A percentile compares a stretch with the other conserved stretches of the same genome.
These are phyloP conservation scores for Jasminum sambac DNA, from an alignment of 257 asterid genomes.

Conservation along the genomic window DNA sequence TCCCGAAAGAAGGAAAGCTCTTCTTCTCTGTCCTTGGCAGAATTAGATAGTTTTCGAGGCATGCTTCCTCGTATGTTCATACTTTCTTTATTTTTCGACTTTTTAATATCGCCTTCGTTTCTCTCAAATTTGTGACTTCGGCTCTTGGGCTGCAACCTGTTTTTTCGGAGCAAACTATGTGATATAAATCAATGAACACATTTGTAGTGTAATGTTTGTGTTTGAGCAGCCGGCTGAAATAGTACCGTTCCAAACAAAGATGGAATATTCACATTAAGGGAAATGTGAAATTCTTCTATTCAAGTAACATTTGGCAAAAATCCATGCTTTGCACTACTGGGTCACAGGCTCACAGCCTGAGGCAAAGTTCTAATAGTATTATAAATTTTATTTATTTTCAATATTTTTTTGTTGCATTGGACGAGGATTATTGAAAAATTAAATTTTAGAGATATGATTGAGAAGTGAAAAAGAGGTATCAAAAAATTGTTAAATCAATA, in stretches of 20 bases:
- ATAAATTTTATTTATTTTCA: too few species aligned
- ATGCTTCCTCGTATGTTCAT: constrained; percentile 33
- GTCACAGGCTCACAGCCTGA: too few species aligned
- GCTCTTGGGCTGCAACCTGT: not conserved
- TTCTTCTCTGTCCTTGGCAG: constrained; percentile 59
- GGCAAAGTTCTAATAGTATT: too few species aligned
- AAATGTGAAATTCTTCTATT: constrained; percentile 2
- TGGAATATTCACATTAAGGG: constrained; percentile 1
- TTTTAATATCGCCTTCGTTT: not conserved
- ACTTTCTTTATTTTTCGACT: not conserved
- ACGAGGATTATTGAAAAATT: too few species aligned
- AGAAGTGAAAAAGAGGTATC: too few species aligned
- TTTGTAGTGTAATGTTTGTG: not conserved
- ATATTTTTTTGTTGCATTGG: too few species aligned
- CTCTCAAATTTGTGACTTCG: not conserved
- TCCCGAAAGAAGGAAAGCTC: constrained; percentile 68
- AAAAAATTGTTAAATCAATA: too few species aligned
- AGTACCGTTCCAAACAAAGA: not conserved
- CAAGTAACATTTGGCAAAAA: constrained; percentile 28
- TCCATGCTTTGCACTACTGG: constrained; percentile 15
- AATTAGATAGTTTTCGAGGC: constrained; percentile 31
- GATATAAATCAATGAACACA: not conserved
- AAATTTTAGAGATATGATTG: too few species aligned
- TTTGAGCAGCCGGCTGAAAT: constrained; percentile 26
- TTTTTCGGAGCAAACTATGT: constrained; percentile 22